phyloP scores from a whole-genome alignment of 495 filamentous ascomycete genomes.

The Ramalina peruviana region DNA sequence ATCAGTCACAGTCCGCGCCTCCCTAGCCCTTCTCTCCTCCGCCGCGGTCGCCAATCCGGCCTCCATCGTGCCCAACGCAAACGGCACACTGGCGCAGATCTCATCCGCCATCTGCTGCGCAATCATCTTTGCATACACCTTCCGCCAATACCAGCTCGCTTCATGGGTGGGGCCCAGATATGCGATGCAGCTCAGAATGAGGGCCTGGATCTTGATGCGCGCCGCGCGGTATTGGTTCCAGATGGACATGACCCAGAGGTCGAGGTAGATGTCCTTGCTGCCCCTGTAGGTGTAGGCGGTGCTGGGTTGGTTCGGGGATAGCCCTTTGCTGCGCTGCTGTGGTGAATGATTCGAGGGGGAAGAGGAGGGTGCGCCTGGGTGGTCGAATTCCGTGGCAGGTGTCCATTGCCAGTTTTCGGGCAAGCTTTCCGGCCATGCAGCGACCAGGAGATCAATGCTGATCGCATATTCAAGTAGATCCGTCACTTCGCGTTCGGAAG shows the following conservation, averaged over 20 bases:
- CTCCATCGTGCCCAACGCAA: slow-evolving; percentile 25
- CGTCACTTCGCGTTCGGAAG: slow-evolving; percentile 9
- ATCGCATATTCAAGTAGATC: slow-evolving; percentile 13
- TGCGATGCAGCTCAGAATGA: slow-evolving; percentile 23
- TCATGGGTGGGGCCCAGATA: slow-evolving; percentile 6
- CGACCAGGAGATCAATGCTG: slow-evolving; percentile 11
- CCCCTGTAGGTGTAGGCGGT: slow-evolving; percentile 31
- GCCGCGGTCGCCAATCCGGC: slow-evolving; percentile 27
- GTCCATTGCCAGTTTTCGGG: slow-evolving; percentile 14
- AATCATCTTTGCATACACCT: slow-evolving; percentile 11
- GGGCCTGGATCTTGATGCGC: slow-evolving; percentile 39
- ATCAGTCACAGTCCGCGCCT: not conserved
- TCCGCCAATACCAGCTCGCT: slow-evolving; percentile 9
- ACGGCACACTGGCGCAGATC: slow-evolving; percentile 30
- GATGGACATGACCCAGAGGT: slow-evolving; percentile 44
- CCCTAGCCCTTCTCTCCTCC: slow-evolving; percentile 8
- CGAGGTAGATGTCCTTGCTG: slow-evolving; percentile 43
- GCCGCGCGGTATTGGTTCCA: slow-evolving; percentile 54
- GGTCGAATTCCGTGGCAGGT: slow-evolving; percentile 21
- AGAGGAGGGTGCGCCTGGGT: not conserved
- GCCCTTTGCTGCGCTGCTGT: not conserved
- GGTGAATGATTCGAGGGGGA: slow-evolving; percentile 10
- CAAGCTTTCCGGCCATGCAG: slow-evolving; percentile 7
- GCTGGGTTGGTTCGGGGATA: not conserved
- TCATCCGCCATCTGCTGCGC: slow-evolving; percentile 25